phyloP scores from a whole-genome alignment of 257 asterid species.

The Solanum medicagineum region DNA sequence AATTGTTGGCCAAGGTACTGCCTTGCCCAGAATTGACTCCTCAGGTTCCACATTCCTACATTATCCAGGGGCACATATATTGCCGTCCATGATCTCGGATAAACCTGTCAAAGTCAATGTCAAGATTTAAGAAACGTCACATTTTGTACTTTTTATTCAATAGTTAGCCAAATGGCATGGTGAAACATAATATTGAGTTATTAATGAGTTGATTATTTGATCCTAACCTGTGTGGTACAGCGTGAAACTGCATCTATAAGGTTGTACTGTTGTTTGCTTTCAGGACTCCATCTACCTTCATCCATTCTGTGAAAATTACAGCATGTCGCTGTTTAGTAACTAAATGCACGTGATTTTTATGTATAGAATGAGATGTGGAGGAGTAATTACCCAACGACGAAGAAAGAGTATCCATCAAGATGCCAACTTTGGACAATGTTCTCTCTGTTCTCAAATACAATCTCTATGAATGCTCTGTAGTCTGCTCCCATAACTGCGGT shows the following conservation, averaged over 20 bases:
- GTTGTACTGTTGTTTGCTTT: conserved; percentile 39
- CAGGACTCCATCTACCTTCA: conserved; percentile 40
- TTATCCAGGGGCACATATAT: conserved; percentile 56
- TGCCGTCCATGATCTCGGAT: conserved; percentile 71
- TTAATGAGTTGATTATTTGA: not conserved
- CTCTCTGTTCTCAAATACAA: conserved; percentile 57
- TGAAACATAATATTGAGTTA: not conserved
- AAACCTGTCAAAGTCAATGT: conserved; percentile 29
- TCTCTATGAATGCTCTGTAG: conserved; percentile 46
- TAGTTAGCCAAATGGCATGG: not conserved
- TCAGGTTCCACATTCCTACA: conserved; percentile 77
- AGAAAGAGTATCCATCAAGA: conserved; percentile 70
- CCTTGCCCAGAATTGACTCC: conserved; percentile 57
- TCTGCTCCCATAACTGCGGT: conserved; percentile 58
- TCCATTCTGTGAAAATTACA: conserved; percentile 43
- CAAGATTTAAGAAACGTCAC: not conserved
- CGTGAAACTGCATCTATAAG: conserved; percentile 55
- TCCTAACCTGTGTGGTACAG: conserved; percentile 46
- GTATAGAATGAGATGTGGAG: not conserved
- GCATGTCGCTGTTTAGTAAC: not conserved
- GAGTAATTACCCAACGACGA: conserved; percentile 45
- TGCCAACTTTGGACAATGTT: conserved; percentile 47
- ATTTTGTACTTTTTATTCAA: not conserved
- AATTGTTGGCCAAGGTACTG: conserved; percentile 68
- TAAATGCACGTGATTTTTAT: not conserved